Conservation (phyloP, 352 stramenopile genomes). For the Globisporangium mamillatum region DNA sequence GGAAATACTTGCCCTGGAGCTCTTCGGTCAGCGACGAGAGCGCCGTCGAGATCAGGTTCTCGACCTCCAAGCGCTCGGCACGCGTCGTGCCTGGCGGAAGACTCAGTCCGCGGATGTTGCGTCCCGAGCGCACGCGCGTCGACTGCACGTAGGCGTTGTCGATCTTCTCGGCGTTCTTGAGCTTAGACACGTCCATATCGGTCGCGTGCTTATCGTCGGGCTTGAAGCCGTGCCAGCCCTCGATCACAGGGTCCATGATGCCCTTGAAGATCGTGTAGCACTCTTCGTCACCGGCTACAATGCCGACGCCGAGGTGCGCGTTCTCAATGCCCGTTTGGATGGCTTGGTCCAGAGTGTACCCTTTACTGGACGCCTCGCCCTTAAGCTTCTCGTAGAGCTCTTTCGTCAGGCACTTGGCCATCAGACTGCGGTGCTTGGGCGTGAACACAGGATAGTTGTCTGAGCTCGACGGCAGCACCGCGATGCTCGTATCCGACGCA, state of each 20-base stretch:
- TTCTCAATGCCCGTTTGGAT: conserved; percentile 88
- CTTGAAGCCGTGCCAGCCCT: conserved; percentile 85
- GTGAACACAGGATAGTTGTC: conserved; percentile 80
- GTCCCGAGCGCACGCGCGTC: conserved; percentile 88
- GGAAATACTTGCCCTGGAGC: conserved; percentile 85
- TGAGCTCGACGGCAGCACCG: conserved; percentile 56
- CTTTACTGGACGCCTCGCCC: conserved; percentile 57
- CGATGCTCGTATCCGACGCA: conserved; percentile 44
- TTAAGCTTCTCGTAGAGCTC: conserved; percentile 85
- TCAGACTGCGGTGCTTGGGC: conserved; percentile 79
- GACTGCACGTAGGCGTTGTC: conserved; percentile 87
- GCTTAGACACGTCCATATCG: conserved; percentile 78
- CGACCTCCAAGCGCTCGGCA: conserved; percentile 77
- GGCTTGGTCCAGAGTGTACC: conserved; percentile 79
- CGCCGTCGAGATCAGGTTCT: conserved; percentile 83
- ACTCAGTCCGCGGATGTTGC: conserved; percentile 86
- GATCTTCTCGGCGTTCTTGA: conserved; percentile 64
- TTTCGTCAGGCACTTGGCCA: conserved; percentile 78
- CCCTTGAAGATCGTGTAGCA: conserved; percentile 80
- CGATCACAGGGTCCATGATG: conserved; percentile 80
- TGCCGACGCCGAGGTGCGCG: conserved; percentile 71
- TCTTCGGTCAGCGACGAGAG: conserved; percentile 67
- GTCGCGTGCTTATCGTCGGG: conserved; percentile 71
- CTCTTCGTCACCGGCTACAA: conserved; percentile 81
- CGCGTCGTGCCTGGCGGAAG: conserved; percentile 87